phyloP scores from a whole-genome alignment of 306 rosid genomes.

The Comarum palustre region DNA sequence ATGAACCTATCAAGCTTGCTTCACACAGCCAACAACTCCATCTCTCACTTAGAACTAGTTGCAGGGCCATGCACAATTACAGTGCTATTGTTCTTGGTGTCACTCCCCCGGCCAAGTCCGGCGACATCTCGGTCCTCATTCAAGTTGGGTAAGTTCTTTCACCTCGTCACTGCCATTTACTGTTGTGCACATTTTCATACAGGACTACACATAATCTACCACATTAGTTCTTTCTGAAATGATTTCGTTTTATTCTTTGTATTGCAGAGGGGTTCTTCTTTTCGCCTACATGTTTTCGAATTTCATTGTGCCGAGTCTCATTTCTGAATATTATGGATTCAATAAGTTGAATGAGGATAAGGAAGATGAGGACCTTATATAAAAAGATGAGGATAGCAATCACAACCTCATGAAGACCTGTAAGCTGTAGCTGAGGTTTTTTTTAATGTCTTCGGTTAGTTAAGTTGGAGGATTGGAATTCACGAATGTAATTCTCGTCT shows the following conservation, averaged over 20 bases:
- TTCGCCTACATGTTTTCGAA: conserved; percentile 38
- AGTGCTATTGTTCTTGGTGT: conserved; percentile 28
- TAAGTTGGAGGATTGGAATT: neutral
- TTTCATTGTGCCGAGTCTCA: conserved; percentile 48
- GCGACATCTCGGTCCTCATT: conserved; percentile 40
- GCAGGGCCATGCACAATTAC: conserved; percentile 36
- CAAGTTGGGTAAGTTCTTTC: conserved; percentile 36
- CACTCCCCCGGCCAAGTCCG: conserved; percentile 29
- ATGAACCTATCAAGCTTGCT: conserved; percentile 6
- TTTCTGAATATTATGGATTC: conserved; percentile 31
- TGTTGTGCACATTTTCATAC: neutral
- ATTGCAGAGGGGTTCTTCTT: conserved; percentile 49
- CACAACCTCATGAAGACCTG: neutral
- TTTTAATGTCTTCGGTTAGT: neutral
- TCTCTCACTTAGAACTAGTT: conserved; percentile 17
- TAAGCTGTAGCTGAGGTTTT: neutral
- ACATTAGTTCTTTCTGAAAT: neutral
- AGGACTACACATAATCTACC: neutral
- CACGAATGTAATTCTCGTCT: neutral
- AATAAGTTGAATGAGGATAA: conserved; percentile 34
- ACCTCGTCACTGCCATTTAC: neutral
- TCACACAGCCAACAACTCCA: conserved; percentile 15
- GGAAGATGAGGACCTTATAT: conserved; percentile 22
- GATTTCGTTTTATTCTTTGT: neutral
- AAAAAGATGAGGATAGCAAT: neutral